phyloP scores from a whole-genome alignment of 2,329 filamentous ascomycete species.

The Diaporthe ilicicola region DNA sequence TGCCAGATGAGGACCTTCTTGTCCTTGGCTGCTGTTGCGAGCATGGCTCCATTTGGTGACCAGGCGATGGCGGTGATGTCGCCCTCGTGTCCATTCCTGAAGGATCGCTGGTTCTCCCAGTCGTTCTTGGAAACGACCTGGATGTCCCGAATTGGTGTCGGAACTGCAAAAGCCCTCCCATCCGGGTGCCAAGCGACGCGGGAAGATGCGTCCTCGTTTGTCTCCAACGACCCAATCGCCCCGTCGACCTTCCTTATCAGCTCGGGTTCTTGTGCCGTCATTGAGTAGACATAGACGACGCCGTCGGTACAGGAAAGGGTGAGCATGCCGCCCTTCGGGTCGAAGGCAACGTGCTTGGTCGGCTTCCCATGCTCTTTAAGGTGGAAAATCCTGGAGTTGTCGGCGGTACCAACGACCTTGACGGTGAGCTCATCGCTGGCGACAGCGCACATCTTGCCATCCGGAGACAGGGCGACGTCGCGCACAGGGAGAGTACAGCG shows the following conservation, averaged over 20 bases:
- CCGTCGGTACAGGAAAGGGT: constrained; percentile 90
- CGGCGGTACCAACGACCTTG: constrained; percentile 84
- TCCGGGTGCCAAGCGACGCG: constrained; percentile 92
- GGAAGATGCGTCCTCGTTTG: constrained; percentile 78
- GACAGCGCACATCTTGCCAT: constrained; percentile 89
- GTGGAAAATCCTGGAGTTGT: constrained; percentile 79
- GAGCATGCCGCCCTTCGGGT: constrained; percentile 78
- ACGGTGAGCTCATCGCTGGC: constrained; percentile 96
- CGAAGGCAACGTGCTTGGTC: constrained; percentile 92
- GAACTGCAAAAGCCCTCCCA: constrained; percentile 86
- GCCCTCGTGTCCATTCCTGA: constrained; percentile 80
- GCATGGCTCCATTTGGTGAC: constrained; percentile 92
- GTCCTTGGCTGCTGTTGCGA: constrained; percentile 76
- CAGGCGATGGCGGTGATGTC: constrained; percentile 89
- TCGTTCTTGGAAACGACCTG: constrained; percentile 88
- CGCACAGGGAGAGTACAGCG: constrained; percentile 87
- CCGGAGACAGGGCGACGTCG: constrained; percentile 83
- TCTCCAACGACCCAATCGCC: constrained; percentile 80
- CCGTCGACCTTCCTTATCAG: constrained; percentile 84
- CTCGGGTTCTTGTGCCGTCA: constrained; percentile 80
- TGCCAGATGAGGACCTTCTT: constrained; percentile 86
- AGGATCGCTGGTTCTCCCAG: constrained; percentile 86
- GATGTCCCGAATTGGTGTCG: constrained; percentile 83
- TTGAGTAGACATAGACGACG: constrained; percentile 86
- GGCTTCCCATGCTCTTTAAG: constrained; percentile 85